Evolutionary conservation across 2,329 filamentous ascomycete species (phyloP).

Genomic region (Neofusicoccum umdonicola): DNA sequence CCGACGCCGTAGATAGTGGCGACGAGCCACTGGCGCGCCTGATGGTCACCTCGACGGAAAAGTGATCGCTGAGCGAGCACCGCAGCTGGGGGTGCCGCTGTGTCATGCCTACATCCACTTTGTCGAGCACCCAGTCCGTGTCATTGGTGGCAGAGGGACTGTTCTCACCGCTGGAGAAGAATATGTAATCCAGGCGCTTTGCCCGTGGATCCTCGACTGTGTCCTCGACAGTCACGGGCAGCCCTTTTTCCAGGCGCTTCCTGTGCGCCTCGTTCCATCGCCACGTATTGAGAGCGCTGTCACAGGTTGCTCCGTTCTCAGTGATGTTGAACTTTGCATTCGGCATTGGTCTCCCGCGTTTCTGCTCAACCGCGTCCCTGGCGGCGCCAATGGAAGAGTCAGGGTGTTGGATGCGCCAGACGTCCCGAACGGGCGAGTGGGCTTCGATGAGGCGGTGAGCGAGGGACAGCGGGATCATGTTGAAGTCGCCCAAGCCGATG

Average conservation of each 20-base stretch:
- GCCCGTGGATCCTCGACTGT: slow-evolving; percentile 68
- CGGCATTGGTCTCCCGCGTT: slow-evolving; percentile 65
- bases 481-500: slow-evolving; percentile 88
- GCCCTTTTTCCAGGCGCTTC: slow-evolving; percentile 64
- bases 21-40: slow-evolving; percentile 23
- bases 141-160: slow-evolving; percentile 28
- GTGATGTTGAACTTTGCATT: slow-evolving; percentile 73
- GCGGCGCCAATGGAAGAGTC: slow-evolving; percentile 77
- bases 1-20: slow-evolving; percentile 9
- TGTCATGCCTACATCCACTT: slow-evolving; percentile 73
- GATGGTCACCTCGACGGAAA: slow-evolving; percentile 82
- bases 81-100: slow-evolving; percentile 75
- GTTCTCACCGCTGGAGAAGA: slow-evolving; percentile 53
- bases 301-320: slow-evolving; percentile 84
- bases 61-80: slow-evolving; percentile 92
- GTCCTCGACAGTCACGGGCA: slow-evolving; percentile 63
- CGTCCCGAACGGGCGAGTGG: slow-evolving; percentile 74
- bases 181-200: slow-evolving; percentile 94
- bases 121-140: slow-evolving; percentile 67
- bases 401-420: slow-evolving; percentile 81
- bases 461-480: slow-evolving; percentile 87
- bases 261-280: slow-evolving; percentile 74
- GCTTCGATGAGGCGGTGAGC: slow-evolving; percentile 79
- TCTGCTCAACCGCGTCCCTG: slow-evolving; percentile 64
- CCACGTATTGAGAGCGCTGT: slow-evolving; percentile 88